phyloP scores from a whole-genome alignment of 345 rosid genomes.

The Anastatica hierochuntica region DNA sequence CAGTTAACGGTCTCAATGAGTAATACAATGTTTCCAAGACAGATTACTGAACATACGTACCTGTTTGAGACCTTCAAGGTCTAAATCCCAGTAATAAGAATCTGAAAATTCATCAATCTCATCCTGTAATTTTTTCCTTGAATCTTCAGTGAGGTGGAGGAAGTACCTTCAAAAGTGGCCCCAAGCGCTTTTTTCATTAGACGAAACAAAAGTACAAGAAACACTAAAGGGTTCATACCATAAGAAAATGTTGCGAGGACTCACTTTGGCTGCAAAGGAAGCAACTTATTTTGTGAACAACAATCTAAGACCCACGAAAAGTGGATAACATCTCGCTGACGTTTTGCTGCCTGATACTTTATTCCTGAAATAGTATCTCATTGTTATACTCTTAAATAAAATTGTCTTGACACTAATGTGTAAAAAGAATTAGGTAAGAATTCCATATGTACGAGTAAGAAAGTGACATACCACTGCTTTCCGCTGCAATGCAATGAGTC shows the following conservation, averaged over 20 bases:
- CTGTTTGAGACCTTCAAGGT: conserved; percentile 71
- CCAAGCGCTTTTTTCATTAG: background rate
- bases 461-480: conserved; percentile 66
- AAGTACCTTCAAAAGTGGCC: conserved; percentile 49
- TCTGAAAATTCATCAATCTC: conserved; percentile 87
- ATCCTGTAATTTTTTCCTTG: conserved; percentile 65
- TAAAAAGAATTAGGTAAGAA: background rate
- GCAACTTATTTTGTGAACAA: conserved; percentile 61
- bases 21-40: conserved; percentile 1
- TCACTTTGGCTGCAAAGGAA: conserved; percentile 83
- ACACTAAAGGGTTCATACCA: background rate
- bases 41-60: conserved; percentile 27
- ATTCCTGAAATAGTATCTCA: conserved; percentile 44
- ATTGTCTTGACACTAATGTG: background rate
- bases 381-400: background rate
- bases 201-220: background rate
- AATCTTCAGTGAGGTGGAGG: conserved; percentile 62
- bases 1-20: background rate
- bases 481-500: conserved; percentile 88
- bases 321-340: conserved; percentile 68
- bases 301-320: conserved; percentile 84
- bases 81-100: conserved; percentile 72
- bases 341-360: conserved; percentile 85
- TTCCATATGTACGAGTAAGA: conserved; percentile 17
- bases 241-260: conserved; percentile 17